phyloP scores from a whole-genome alignment of 257 asterid genomes.

The Petrea volubilis region DNA sequence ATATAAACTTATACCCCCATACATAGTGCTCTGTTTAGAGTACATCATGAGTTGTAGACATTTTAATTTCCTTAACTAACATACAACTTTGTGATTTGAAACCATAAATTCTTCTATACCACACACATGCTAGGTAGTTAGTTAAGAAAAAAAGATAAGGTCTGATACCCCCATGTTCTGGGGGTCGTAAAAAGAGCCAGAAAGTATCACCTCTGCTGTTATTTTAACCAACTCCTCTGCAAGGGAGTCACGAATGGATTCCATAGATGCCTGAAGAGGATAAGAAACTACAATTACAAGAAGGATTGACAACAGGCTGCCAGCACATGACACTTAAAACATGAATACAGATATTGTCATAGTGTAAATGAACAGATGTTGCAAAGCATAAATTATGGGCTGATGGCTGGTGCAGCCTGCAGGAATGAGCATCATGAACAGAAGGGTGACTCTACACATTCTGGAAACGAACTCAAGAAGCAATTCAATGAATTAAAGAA shows the following conservation, averaged over 20 bases:
- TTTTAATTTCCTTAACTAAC: neutral
- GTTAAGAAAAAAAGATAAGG: neutral
- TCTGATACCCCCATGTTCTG: neutral
- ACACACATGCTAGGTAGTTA: neutral
- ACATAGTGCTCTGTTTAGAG: neutral
- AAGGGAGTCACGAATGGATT: constrained; percentile 84
- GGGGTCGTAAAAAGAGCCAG: neutral
- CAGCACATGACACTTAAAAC: neutral
- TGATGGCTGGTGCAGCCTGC: too few species aligned
- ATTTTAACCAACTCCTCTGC: constrained; percentile 85
- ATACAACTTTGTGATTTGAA: neutral
- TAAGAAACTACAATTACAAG: constrained; percentile 10
- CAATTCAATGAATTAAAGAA: neutral
- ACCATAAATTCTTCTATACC: neutral
- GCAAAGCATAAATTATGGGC: neutral
- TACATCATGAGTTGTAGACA: neutral
- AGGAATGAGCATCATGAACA: neutral
- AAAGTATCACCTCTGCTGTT: constrained; percentile 64
- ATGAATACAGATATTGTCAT: neutral
- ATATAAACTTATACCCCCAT: neutral
- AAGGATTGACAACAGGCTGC: neutral
- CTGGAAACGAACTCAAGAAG: neutral
- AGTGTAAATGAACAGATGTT: neutral
- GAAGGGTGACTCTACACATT: neutral
- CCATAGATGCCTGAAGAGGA: constrained; percentile 66